A percentile compares a stretch with the other conserved stretches of the same genome.
Evolutionary conservation across 768 basidiomycete genomes (phyloP).

Genomic region (Hebeloma cylindrosporum): DNA sequence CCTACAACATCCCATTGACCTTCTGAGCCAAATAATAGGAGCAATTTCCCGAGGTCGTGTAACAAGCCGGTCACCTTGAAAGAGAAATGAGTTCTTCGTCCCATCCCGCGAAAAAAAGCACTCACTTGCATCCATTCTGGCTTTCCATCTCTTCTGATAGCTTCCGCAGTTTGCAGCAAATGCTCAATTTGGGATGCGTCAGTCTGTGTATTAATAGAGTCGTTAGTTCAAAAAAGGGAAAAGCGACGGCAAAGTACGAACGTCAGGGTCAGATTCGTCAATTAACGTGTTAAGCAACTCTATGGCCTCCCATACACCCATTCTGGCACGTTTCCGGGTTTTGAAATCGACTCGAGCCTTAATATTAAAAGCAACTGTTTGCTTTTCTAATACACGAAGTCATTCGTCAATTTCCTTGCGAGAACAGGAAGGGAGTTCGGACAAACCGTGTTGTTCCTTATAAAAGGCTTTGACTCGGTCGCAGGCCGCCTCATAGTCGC

Average conservation of each 20-base stretch:
- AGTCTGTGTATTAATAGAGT: slow-evolving; percentile 48
- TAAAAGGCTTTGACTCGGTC: slow-evolving; percentile 79
- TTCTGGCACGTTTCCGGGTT: slow-evolving; percentile 62
- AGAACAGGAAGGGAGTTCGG: neutral
- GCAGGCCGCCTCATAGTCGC: slow-evolving; percentile 74
- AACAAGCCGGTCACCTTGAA: slow-evolving; percentile 72
- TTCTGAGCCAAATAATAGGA: slow-evolving; percentile 80
- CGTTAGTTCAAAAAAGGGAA: slow-evolving; percentile 16
- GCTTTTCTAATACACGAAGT: slow-evolving; percentile 57
- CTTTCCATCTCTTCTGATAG: slow-evolving; percentile 81
- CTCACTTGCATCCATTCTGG: slow-evolving; percentile 89
- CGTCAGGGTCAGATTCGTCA: slow-evolving; percentile 91
- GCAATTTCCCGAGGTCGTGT: slow-evolving; percentile 87
- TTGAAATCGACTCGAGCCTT: slow-evolving; percentile 75
- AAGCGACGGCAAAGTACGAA: slow-evolving; percentile 30
- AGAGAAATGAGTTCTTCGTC: slow-evolving; percentile 10
- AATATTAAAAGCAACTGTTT: slow-evolving; percentile 85
- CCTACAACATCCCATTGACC: slow-evolving; percentile 97
- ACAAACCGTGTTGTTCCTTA: slow-evolving; percentile 71
- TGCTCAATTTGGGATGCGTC: slow-evolving; percentile 86
- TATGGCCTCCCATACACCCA: slow-evolving; percentile 87
- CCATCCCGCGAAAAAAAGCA: slow-evolving; percentile 1
- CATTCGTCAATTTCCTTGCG: neutral
- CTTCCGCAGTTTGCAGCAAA: slow-evolving; percentile 88
- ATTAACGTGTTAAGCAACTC: slow-evolving; percentile 84